phyloP scores from a whole-genome alignment of 2,329 filamentous ascomycete genomes.

The Ophiostoma novo-ulmi region DNA sequence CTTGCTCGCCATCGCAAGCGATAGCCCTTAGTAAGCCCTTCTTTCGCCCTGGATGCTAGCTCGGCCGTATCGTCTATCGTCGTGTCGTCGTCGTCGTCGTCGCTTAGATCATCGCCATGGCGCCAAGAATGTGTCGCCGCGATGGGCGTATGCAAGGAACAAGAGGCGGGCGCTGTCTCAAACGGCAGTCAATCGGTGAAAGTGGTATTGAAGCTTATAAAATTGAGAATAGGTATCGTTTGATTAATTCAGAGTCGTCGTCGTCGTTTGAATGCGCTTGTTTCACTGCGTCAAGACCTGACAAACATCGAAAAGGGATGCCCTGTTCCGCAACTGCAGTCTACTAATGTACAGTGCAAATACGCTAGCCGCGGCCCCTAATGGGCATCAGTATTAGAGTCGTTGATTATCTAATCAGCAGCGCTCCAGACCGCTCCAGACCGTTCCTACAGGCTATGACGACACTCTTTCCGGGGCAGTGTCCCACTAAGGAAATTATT shows the following conservation, averaged over 20 bases:
- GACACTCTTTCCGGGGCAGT: conserved; percentile 9
- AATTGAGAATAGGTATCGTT: neutral
- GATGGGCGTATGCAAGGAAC: conserved; percentile 9
- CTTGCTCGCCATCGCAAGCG: conserved; percentile 5
- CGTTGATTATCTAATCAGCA: neutral
- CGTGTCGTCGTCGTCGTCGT: conserved; percentile 9
- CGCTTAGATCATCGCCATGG: neutral
- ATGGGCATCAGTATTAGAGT: neutral
- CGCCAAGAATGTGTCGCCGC: conserved; percentile 12
- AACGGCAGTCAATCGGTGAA: neutral
- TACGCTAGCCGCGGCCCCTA: conserved; percentile 4
- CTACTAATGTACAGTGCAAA: neutral
- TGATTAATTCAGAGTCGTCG: neutral
- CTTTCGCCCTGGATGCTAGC: too few relatives aligned
- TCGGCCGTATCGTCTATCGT: neutral
- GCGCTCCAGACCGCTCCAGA: neutral
- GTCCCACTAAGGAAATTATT: neutral
- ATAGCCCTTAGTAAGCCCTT: too few relatives aligned
- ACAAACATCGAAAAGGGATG: conserved; percentile 2
- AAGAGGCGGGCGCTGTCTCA: neutral
- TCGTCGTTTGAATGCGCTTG: neutral
- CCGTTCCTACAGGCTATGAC: neutral
- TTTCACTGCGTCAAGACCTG: conserved; percentile 3
- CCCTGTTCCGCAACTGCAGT: neutral
- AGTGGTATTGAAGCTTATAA: neutral